Evolutionary conservation across 2,329 filamentous ascomycete genomes (phyloP).

Genomic region (Dactylellina drechsleri): DNA sequence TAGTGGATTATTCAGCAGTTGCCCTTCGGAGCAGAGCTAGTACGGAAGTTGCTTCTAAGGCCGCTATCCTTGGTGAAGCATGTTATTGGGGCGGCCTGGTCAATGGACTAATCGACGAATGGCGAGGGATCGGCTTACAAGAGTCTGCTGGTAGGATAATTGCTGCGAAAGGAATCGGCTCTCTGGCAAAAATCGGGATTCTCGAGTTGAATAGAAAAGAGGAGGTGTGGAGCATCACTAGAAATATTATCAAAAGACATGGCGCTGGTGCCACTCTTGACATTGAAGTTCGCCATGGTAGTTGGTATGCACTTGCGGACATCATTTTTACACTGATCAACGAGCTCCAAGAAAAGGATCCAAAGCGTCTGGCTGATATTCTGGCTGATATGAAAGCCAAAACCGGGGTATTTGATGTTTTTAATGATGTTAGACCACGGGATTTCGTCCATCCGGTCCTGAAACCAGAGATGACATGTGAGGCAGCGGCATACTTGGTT

Average conservation of each 20-base stretch:
- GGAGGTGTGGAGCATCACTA: constrained; percentile 49
- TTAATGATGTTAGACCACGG: constrained; percentile 61
- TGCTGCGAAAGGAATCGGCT: constrained; percentile 76
- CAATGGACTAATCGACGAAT: constrained; percentile 74
- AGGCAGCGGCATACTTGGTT: constrained; percentile 71
- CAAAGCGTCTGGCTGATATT: constrained; percentile 28
- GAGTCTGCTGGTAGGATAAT: constrained; percentile 78
- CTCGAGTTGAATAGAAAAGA: constrained; percentile 28
- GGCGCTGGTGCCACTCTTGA: constrained; percentile 55
- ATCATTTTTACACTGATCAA: constrained; percentile 51
- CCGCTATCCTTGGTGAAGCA: constrained; percentile 71
- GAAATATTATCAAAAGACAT: constrained; percentile 55
- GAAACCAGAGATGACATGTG: constrained; percentile 73
- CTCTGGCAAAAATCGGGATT: constrained; percentile 63
- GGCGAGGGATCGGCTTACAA: constrained; percentile 86
- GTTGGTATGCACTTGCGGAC: constrained; percentile 57
- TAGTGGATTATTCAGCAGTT: constrained; percentile 91
- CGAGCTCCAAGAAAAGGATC: constrained; percentile 30
- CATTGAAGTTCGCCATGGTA: constrained; percentile 58
- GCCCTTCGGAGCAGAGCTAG: constrained; percentile 86
- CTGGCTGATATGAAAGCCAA: constrained; percentile 38
- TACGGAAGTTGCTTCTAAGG: constrained; percentile 76
- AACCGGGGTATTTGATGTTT: constrained; percentile 58
- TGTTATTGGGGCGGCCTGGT: constrained; percentile 78
- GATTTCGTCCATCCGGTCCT: constrained; percentile 64